phyloP scores from a whole-genome alignment of 495 filamentous ascomycete species.

The Xylaria cubensis region DNA sequence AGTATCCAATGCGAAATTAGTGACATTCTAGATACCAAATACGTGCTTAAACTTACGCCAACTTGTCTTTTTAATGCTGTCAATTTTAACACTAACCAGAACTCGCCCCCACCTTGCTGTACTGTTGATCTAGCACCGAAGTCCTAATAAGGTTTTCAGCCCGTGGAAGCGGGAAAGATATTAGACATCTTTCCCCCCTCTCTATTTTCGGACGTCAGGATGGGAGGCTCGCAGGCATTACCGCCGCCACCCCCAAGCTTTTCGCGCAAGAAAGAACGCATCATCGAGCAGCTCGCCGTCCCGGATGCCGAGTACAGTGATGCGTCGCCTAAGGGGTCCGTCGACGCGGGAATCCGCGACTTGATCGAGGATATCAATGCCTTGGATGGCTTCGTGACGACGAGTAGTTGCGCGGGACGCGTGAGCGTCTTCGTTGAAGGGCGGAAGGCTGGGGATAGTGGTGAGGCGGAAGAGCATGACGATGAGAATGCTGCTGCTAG shows the following conservation, averaged over 20 bases:
- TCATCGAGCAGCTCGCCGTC: constrained; percentile 67
- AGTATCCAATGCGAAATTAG: neutral
- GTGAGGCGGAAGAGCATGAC: constrained; percentile 14
- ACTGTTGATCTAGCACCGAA: neutral
- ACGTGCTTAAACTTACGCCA: neutral
- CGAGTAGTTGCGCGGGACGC: constrained; percentile 87
- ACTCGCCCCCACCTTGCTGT: neutral
- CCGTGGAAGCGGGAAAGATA: neutral
- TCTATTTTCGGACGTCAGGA: neutral
- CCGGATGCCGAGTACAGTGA: constrained; percentile 74
- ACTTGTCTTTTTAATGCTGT: neutral
- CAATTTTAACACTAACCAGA: neutral
- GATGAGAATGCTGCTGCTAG: constrained; percentile 15
- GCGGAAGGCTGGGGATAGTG: constrained; percentile 49
- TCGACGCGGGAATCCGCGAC: constrained; percentile 77
- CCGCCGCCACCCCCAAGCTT: constrained; percentile 53
- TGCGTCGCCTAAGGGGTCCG: constrained; percentile 81
- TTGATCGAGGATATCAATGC: constrained; percentile 79
- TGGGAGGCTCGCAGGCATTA: constrained; percentile 5
- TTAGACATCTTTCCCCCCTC: neutral
- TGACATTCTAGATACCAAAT: neutral
- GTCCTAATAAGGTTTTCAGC: neutral
- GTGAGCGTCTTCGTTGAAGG: constrained; percentile 88
- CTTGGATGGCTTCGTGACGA: constrained; percentile 78
- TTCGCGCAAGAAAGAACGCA: constrained; percentile 64